These are phyloP conservation scores for Phytopythium aichiense DNA, from an alignment of 352 stramenopile species.

Conservation along the genomic window DNA sequence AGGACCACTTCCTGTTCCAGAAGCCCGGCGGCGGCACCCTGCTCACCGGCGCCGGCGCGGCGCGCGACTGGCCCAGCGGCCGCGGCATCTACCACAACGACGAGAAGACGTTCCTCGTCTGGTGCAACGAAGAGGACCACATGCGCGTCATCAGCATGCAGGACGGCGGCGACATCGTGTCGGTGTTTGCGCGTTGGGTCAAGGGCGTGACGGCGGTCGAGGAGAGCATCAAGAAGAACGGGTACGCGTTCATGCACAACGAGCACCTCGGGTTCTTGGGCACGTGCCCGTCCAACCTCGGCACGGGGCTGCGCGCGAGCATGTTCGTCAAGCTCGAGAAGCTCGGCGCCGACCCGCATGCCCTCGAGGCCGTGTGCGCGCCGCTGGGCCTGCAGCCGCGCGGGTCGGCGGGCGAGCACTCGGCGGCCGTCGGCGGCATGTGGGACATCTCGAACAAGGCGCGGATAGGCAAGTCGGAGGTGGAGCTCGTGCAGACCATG, in stretches of 20 bases:
- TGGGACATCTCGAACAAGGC: conserved; percentile 95
- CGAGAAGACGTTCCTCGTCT: conserved; percentile 88
- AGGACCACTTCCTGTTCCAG: conserved; percentile 92
- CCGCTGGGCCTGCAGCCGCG: conserved; percentile 78
- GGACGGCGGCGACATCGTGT: conserved; percentile 87
- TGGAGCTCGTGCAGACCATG: conserved; percentile 95
- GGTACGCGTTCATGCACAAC: conserved; percentile 86
- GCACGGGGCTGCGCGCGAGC: conserved; percentile 78
- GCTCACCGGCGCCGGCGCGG: conserved; percentile 80
- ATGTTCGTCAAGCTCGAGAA: conserved; percentile 86
- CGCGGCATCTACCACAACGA: conserved; percentile 94
- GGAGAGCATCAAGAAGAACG: conserved; percentile 69
- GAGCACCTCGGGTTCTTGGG: conserved; percentile 87
- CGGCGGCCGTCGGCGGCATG: conserved; percentile 73
- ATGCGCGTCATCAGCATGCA: conserved; percentile 90
- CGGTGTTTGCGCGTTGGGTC: conserved; percentile 88
- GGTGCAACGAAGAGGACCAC: conserved; percentile 90
- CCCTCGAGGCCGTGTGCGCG: conserved; percentile 67
- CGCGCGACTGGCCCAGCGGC: conserved; percentile 90
- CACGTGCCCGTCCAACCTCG: conserved; percentile 86
- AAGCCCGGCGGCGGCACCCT: conserved; percentile 89
- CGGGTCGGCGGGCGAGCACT: conserved; percentile 82
- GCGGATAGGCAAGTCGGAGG: conserved; percentile 91
- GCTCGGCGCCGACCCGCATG: conserved; percentile 62
- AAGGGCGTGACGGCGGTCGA: conserved; percentile 78